phyloP scores from a whole-genome alignment of 129 eudicot species.

The Tagetes patula region DNA sequence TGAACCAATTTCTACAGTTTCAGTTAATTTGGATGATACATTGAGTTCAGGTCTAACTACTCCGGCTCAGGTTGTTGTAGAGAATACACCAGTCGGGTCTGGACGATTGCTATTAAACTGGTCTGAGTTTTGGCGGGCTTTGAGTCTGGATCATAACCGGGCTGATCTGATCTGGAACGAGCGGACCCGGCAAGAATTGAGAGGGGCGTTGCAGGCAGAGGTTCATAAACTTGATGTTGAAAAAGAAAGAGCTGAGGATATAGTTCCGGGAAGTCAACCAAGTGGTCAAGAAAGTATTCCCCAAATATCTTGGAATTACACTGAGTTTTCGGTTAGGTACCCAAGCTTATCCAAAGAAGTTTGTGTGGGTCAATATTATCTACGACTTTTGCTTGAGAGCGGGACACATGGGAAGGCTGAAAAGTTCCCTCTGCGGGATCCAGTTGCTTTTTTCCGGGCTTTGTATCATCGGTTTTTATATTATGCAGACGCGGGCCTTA shows the following conservation, averaged over 20 bases:
- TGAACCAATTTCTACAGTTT: constrained; percentile 46
- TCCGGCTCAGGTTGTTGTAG: constrained; percentile 95
- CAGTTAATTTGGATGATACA: constrained; percentile 49
- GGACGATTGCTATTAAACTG: constrained; percentile 90
- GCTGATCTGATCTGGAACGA: constrained; percentile 98
- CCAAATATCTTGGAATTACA: constrained; percentile 95
- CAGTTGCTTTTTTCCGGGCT: constrained; percentile 90
- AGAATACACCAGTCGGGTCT: constrained; percentile 84
- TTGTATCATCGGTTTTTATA: constrained; percentile 89
- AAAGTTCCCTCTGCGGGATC: constrained; percentile 87
- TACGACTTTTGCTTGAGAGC: constrained; percentile 88
- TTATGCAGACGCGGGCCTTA: constrained; percentile 95
- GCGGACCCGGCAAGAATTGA: constrained; percentile 89
- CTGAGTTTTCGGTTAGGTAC: constrained; percentile 86
- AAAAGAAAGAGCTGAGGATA: constrained; percentile 89
- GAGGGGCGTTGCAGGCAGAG: constrained; percentile 85
- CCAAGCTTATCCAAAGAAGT: constrained; percentile 94
- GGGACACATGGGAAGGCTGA: constrained; percentile 70
- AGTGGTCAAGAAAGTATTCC: constrained; percentile 64
- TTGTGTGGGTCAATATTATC: constrained; percentile 95
- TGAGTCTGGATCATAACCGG: constrained; percentile 94
- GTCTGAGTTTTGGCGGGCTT: constrained; percentile 97
- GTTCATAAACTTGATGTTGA: constrained; percentile 92
- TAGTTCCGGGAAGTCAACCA: constrained; percentile 64
- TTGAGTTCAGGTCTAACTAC: constrained; percentile 53